Base-by-base conservation (phyloP, 306 rosid genomes). In the Prunus salicina region DNA sequence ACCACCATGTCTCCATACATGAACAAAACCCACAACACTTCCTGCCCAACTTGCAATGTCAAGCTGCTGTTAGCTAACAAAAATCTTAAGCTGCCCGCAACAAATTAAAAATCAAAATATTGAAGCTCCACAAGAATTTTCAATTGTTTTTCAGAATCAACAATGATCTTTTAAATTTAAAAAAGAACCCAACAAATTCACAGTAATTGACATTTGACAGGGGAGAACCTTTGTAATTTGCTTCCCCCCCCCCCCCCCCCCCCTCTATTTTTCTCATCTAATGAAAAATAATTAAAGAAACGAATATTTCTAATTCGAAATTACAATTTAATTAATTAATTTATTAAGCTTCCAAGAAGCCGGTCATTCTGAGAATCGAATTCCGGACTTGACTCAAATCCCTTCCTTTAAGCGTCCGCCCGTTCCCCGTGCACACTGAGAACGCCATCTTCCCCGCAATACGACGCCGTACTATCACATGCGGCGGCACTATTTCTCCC, bases 401-500 rank as follows among this genome's bases (percentile, higher is more conserved):
- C 14, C 99, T 67, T 3, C 99, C 99, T 69, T 95, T 95, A 19
- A 95, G 88, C 1, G 99, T 90, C 78, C 99, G 78, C 25, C 99
- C 99, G 38, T 88, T 82, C 4, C 99, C 99, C 0, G 90, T 78
- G 50, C 92, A 85, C 8, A 95, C 85, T 0, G 97, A 95, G 69
- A 81, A 89, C 0, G 90, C 91, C 95, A 89, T 88, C 67, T 95
- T 88, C 2, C 88, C 91, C 0, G 89, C 86, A 5, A 91, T 30
- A 69, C 97, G 82, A 79, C 90, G 75, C 13, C 81, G 83, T 0
- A 82, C 27, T 32, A 95, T 86, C 80, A 89, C 71, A 63, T 95
- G 99, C n/a, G 99, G 99, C 34, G 99, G 99, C 58, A 83, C 92
- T 77, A 89, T 73, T 43, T 78, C 89, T 11, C 78, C 75, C 0